phyloP scores from a whole-genome alignment of 2,329 filamentous ascomycete genomes.

The Colletotrichum spaethianum region DNA sequence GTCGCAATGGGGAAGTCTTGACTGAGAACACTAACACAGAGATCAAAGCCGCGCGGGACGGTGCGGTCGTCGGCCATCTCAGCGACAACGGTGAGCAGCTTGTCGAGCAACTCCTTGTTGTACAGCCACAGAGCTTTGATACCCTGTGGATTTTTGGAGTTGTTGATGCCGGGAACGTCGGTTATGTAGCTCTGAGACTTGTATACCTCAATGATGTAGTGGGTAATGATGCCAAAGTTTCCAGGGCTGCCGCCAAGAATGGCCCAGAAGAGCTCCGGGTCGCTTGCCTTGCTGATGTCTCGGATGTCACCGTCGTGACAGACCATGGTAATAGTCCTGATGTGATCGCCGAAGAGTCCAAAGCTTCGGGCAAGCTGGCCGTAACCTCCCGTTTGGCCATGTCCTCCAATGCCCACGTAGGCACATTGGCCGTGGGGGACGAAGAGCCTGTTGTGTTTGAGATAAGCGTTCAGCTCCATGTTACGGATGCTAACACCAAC shows the following conservation, averaged over 20 bases:
- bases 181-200: slow-evolving; percentile 30
- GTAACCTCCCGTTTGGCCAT: slow-evolving; percentile 63
- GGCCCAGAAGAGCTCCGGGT: slow-evolving; percentile 72
- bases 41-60: slow-evolving; percentile 53
- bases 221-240: slow-evolving; percentile 70
- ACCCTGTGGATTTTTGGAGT: not conserved
- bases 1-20: slow-evolving; percentile 53
- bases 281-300: slow-evolving; percentile 59
- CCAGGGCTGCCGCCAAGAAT: slow-evolving; percentile 70
- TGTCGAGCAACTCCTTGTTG: not conserved
- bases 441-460: slow-evolving; percentile 57
- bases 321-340: slow-evolving; percentile 63
- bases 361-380: slow-evolving; percentile 63
- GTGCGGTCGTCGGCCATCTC: not conserved
- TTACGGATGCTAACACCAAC: not conserved
- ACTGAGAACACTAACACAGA: slow-evolving; percentile 62
- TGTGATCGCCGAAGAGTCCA: slow-evolving; percentile 69
- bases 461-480: slow-evolving; percentile 57
- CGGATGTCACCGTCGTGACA: slow-evolving; percentile 60
- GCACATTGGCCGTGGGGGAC: slow-evolving; percentile 62
- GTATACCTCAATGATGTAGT: slow-evolving; percentile 65
- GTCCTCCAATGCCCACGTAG: slow-evolving; percentile 61
- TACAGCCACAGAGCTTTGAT: not conserved
- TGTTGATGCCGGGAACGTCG: slow-evolving; percentile 52
- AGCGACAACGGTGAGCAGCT: not conserved